Conservation (phyloP, 768 basidiomycete genomes). For the Podaxis pistillaris region DNA sequence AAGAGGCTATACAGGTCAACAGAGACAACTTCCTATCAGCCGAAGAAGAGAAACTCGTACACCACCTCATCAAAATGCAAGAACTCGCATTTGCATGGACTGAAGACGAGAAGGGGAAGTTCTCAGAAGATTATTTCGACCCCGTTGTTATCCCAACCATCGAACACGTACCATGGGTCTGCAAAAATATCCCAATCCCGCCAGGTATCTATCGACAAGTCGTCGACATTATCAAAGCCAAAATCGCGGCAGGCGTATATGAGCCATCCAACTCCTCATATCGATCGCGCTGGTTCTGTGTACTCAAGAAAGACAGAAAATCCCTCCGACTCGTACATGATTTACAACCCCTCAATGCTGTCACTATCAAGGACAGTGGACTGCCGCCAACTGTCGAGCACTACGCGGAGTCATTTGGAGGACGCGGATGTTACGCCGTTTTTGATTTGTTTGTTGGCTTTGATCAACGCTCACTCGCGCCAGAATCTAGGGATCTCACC, state of each 20-base stretch:
- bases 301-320: no score
- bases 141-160: conserved; percentile 22
- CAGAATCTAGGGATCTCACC: no score
- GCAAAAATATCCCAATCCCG: no score
- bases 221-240: conserved; percentile 22
- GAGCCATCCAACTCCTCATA: conserved; percentile 1
- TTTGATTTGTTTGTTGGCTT: conserved; percentile 4
- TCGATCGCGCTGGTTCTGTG: no score
- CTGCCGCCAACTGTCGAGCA: conserved; percentile 23
- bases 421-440: neutral
- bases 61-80: conserved; percentile 20
- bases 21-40: no score
- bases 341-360: no score
- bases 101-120: conserved; percentile 27
- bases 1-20: no score
- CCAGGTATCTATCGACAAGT: conserved; percentile 21
- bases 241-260: conserved; percentile 12
- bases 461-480: neutral
- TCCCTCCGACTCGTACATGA: no score
- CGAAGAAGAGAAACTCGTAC: no score
- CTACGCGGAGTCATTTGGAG: conserved; percentile 19
- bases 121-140: conserved; percentile 22
- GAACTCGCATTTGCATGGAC: conserved; percentile 31
- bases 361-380: no score
- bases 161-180: no score